Evolutionary conservation across 306 rosid genomes (phyloP), one percentile per base, ranked within the genome.

Genomic region (Coriaria nepalensis): DNA sequence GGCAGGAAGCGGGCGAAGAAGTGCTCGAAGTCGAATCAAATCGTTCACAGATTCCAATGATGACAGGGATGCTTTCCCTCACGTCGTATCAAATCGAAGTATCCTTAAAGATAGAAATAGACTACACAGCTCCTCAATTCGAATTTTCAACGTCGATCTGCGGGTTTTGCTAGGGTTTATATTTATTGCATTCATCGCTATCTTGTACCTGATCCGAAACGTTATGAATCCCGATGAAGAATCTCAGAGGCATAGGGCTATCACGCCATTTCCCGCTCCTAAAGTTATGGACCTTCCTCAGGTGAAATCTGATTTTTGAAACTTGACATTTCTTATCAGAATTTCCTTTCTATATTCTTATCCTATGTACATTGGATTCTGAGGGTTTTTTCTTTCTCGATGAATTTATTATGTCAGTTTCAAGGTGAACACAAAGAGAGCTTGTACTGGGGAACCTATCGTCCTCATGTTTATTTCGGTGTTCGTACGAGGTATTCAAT

Each of bases 361-460:
- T 4, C 33, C 20, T 6, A 2, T 29, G 2, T 15, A 4, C 5
- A 1, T 9, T 55, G 11, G 2, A 6, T n/a, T 40, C 7, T 4
- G 6, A 13, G 9, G 4, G 40, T 10, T 13, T 8, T 3, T 33
- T 4, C 35, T 4, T 6, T 10, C 33, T 43, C 53, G 49, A 38
- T 57, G 49, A 56, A 7, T 61, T 54, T 55, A 34, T 39, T 15
- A 35, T 59, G 13, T 52, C 79, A 90, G 98, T 90, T 90, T 78
- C 92, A 85, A 73, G 98, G 95, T 13, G 71, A 75, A 71, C 98
- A 90, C 58, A 79, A 62, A 74, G 98, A 90, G 77, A 84, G 87
- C 65, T 61, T 90, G 87, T 85, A 85, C 37, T 90, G 97, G 95
- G 97, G 97, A 68, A 90, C 97, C 7, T 84, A 85, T 71, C 95